Base-by-base conservation (phyloP, 2,329 filamentous ascomycete genomes). In the Fusarium continuum region DNA sequence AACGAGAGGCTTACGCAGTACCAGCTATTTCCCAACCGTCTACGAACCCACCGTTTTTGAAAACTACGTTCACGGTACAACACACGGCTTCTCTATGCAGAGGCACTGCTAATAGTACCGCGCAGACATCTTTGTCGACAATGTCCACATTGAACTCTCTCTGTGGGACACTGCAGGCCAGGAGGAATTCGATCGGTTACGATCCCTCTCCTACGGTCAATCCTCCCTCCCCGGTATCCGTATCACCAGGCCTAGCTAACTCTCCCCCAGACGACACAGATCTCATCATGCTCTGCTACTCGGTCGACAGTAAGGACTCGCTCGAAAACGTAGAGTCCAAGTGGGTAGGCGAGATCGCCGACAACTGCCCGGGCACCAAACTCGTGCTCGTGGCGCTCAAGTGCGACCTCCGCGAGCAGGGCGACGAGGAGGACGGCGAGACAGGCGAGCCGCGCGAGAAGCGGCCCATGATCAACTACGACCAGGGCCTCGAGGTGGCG, bases 1-100 rank as follows among this genome's bases (percentile, higher is more conserved):
- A 17, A 13, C 40, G 34, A 47, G 29, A 35, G 9, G 34, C 68
- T 74, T 38, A 63, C 55, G 49, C 19, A 36, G 48, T 56, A 45
- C 34, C 71, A 94, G 92, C 65, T 97, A 97, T 79, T 99, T 99
- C 78, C 94, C 94, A 46, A 97, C 94, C 55, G 94, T 98, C 73
- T 98, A 98, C 81, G 93, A 98, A 79, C 95, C 95, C 50, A 99
- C 94, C 29, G 94, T 97, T 67, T 97, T 97, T 79, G 94, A 99
- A 78, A 99, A 99, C 80, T 99, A 98, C 78, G 94, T 99, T 64
- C 94, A 99, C 77, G 93, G 92, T 96, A 85, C 75, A 84, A 43
- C 14, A 13, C 28, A 5, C 36, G 20, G 4, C 4, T 17, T 16
- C 9, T 25, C 8, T 17, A 13, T 13, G 7, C 8, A 29, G 6